Evolutionary conservation across 768 basidiomycete genomes (phyloP), one percentile per base, ranked within the genome.

Genomic region (Neoboletus subvelutipes): DNA sequence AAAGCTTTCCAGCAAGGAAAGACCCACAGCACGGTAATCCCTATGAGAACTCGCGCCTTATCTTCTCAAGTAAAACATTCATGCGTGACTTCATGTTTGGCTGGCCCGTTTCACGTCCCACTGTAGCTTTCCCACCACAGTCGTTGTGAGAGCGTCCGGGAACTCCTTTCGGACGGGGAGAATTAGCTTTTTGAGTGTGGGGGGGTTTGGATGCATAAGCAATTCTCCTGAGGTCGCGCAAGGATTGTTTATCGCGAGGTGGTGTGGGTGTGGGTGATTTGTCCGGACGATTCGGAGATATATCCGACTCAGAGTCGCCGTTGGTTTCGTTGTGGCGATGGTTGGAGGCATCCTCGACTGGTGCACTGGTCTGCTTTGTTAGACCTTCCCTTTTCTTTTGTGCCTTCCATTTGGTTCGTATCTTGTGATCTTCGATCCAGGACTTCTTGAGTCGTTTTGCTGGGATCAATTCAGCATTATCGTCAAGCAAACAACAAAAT

Each of bases 1-100:
- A n/a, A n/a, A 43, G 13, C 18, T 20, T 28, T 43, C 17, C 20
- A 48, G 29, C 3, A 10, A 45, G 24, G 11, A 55, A 45, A 29
- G 29, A 54, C 65, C 12, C 28, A 55, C 57, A n/a, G 20, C 20
- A 52, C 24, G 10, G 31, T 12, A 37, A 53, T 55, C 34, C 45
- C 70, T 69, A 84, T 52, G 73, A 66, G 39, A 73, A 69, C 64
- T 86, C 80, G 47, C 80, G 81, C 70, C 90, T 88, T 62, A 96
- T 94, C 73, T 88, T 87, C 70, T 92, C 90, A 56, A 96, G 80
- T 79, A 96, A 79, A 29, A 83, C 86, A 59, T 85, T 83, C 92
- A 96, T 95, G 49, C 92, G 85, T 48, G 89, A 73, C 65, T 87
- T 89, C 93, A 96, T 94, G 67, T 83, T 78, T n/a, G 84, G 84